These are phyloP conservation scores for Lagerstroemia fauriei DNA, from an alignment of 441 rosid genomes.

Conservation along the genomic window DNA sequence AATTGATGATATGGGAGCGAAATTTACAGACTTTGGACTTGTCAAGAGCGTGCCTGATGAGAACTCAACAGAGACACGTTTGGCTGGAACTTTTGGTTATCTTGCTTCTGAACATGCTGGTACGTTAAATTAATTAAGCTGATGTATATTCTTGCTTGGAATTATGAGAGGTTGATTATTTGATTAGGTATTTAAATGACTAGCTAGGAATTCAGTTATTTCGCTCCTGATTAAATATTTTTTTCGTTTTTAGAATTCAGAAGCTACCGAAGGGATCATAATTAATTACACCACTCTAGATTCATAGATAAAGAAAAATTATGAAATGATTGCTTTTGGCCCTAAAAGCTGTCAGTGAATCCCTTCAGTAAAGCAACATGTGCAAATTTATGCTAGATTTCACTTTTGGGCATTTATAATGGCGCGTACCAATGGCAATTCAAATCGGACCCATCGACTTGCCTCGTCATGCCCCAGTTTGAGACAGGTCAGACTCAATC, in stretches of 20 bases:
- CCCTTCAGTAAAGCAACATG: background rate
- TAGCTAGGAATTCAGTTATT: background rate
- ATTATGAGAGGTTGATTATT: background rate
- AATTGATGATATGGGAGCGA: conserved; percentile 29
- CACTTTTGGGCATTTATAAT: background rate
- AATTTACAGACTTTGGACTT: conserved; percentile 30
- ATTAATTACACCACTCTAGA: background rate
- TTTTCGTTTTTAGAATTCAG: background rate
- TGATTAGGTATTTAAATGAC: background rate
- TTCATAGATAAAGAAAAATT: background rate
- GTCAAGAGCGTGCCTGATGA: conserved; percentile 27
- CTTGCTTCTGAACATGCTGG: conserved; percentile 32
- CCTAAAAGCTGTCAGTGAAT: background rate
- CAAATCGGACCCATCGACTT: no score
- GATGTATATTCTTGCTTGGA: background rate
- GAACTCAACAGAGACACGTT: conserved; percentile 27
- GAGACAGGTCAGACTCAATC: no score
- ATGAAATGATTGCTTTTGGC: background rate
- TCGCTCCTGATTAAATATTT: background rate
- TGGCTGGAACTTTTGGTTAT: conserved; percentile 31
- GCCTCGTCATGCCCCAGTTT: no score
- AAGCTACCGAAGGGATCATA: background rate
- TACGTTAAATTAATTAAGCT: background rate
- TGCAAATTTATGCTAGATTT: background rate
- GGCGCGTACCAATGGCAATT: no score